A percentile compares a stretch with the other conserved stretches of the same genome.
Evolutionary conservation across 768 basidiomycete species (phyloP).

Genomic region (Naganishia antarctica): DNA sequence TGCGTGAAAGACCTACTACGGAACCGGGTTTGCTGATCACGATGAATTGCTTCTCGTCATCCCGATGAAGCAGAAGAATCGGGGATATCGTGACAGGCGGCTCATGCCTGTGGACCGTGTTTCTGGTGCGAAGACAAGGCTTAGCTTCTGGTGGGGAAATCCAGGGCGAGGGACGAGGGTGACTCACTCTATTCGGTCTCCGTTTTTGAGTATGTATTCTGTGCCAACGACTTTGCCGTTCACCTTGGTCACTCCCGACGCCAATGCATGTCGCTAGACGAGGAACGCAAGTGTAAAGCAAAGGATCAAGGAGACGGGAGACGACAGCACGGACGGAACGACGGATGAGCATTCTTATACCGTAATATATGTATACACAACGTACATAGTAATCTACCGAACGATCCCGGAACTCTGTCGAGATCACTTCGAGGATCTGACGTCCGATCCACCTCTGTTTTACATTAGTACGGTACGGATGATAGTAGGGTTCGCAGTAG

Average conservation of each 20-base stretch:
- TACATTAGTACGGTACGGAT: constrained; percentile 83
- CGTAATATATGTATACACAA: constrained; percentile 31
- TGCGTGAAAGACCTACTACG: constrained; percentile 62
- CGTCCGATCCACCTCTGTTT: constrained; percentile 74
- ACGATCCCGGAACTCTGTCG: constrained; percentile 87
- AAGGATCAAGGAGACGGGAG: not conserved
- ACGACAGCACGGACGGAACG: not conserved
- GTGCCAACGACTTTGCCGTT: constrained; percentile 82
- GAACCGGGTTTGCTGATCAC: constrained; percentile 96
- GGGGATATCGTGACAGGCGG: constrained; percentile 84
- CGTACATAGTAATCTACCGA: constrained; percentile 93
- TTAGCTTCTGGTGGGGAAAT: constrained; percentile 24
- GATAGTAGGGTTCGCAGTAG: constrained; percentile 84
- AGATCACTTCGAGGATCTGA: constrained; percentile 83
- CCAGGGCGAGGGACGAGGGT: not conserved
- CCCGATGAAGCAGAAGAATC: constrained; percentile 71
- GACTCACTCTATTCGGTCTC: constrained; percentile 82
- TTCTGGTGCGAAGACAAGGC: constrained; percentile 53
- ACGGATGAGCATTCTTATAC: not conserved
- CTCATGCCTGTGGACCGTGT: constrained; percentile 93
- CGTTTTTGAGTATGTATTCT: constrained; percentile 71
- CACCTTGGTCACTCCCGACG: constrained; percentile 89
- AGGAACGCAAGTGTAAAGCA: no score
- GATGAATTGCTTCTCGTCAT: constrained; percentile 73
- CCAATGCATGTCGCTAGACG: constrained; percentile 63